Evolutionary conservation across 495 filamentous ascomycete genomes (phyloP).

Genomic region (Penicillium bialowiezense): DNA sequence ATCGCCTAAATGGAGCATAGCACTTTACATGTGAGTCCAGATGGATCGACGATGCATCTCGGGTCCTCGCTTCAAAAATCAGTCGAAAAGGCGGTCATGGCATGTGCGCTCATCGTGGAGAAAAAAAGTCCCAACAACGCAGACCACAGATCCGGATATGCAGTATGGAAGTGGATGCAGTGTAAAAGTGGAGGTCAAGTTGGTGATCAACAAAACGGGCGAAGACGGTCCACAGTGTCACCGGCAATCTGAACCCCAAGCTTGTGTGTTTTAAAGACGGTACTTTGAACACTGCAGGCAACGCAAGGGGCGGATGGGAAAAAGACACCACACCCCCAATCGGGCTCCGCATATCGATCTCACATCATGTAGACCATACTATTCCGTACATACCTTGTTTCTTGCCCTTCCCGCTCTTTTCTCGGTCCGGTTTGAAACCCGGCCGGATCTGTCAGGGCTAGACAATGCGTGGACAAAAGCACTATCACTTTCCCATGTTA

Average conservation of each 20-base stretch:
- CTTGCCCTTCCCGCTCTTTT: background rate
- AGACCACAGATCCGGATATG: constrained; percentile 6
- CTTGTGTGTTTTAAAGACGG: background rate
- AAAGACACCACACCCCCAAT: constrained; percentile 11
- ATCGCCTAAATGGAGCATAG: background rate
- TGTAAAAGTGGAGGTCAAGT: background rate
- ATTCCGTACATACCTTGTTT: background rate
- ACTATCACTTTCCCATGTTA: too few species aligned
- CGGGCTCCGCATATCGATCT: constrained; percentile 5
- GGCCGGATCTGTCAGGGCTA: constrained; percentile 2
- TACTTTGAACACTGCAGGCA: constrained; percentile 9
- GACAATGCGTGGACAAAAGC: constrained; percentile 6
- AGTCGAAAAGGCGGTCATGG: constrained; percentile 4
- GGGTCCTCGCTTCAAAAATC: background rate
- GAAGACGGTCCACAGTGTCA: constrained; percentile 21
- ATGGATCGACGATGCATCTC: constrained; percentile 23
- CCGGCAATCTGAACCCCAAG: background rate
- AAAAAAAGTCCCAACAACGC: background rate
- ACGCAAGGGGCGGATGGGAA: constrained; percentile 15
- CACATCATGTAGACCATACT: constrained; percentile 7
- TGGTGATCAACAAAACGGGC: constrained; percentile 25
- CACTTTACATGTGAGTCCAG: constrained; percentile 16
- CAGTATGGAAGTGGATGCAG: background rate
- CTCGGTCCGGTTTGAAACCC: constrained; percentile 6
- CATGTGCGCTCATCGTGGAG: background rate